phyloP scores from a whole-genome alignment of 75 land plant species.

The Pinus albicaulis region DNA sequence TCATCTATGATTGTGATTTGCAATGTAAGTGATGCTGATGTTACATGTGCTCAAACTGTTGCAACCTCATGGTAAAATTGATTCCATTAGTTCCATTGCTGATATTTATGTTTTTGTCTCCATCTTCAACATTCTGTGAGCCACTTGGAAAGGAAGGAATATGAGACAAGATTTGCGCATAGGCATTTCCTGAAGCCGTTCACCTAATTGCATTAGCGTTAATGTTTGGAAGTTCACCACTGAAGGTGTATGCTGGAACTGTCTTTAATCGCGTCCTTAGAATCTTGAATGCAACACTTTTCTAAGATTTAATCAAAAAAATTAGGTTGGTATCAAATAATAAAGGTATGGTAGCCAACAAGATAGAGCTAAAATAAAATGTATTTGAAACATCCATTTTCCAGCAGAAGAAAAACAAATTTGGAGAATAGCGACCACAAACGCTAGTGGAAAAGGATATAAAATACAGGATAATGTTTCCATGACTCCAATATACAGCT shows the following conservation, averaged over 20 bases:
- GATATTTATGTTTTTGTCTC: constrained; percentile 31
- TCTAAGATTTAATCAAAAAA: constrained; percentile 38
- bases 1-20: constrained; percentile 26
- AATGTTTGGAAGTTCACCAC: constrained; percentile 35
- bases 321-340: neutral
- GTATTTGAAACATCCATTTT: neutral
- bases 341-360: neutral
- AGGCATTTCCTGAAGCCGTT: constrained; percentile 51
- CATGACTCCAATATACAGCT: neutral
- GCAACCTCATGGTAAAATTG: constrained; percentile 67
- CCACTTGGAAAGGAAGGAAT: constrained; percentile 30
- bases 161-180: constrained; percentile 39
- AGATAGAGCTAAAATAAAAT: neutral
- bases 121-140: constrained; percentile 54
- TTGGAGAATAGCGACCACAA: neutral
- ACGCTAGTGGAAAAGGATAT: neutral
- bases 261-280: constrained; percentile 87
- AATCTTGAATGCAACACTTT: constrained; percentile 99
- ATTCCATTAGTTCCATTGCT: constrained; percentile 51
- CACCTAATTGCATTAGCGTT: constrained; percentile 17
- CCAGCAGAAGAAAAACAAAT: neutral
- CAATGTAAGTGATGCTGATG: constrained; percentile 64
- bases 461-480: neutral
- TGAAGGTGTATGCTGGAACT: constrained; percentile 70
- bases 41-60: constrained; percentile 88